phyloP scores from a whole-genome alignment of 2,329 filamentous ascomycete genomes.

The Venturia pyrina region DNA sequence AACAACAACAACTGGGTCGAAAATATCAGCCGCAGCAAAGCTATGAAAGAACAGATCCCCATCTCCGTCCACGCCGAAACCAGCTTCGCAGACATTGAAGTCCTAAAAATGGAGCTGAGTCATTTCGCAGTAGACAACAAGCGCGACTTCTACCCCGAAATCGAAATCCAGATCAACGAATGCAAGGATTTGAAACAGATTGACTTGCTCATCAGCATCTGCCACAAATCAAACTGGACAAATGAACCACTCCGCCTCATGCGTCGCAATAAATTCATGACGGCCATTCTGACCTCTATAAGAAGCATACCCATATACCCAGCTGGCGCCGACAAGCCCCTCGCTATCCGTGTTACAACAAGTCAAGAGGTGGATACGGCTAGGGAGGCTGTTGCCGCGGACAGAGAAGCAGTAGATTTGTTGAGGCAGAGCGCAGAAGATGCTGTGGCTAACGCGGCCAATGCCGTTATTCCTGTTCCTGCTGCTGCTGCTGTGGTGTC shows the following conservation, averaged over 20 bases:
- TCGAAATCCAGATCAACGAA: slow-evolving; percentile 24
- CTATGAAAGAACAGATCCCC: slow-evolving; percentile 25
- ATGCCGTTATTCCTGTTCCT: background rate
- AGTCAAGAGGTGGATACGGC: slow-evolving; percentile 4
- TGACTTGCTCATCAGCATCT: slow-evolving; percentile 23
- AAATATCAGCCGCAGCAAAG: slow-evolving; percentile 26
- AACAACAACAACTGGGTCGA: slow-evolving; percentile 29
- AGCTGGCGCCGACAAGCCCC: slow-evolving; percentile 43
- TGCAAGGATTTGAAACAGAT: slow-evolving; percentile 21
- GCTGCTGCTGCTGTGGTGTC: background rate
- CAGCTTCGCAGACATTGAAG: slow-evolving; percentile 28
- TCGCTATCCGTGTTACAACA: background rate
- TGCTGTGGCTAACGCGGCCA: background rate
- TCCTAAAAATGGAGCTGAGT: slow-evolving; percentile 26
- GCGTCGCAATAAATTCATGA: slow-evolving; percentile 12
- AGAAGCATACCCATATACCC: slow-evolving; percentile 65
- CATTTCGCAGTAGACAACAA: slow-evolving; percentile 25
- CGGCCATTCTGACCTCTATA: slow-evolving; percentile 37
- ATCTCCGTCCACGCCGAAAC: slow-evolving; percentile 22
- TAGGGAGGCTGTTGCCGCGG: slow-evolving; percentile 6
- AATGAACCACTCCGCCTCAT: slow-evolving; percentile 7
- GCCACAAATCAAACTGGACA: slow-evolving; percentile 19
- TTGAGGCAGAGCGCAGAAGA: background rate
- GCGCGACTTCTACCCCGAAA: slow-evolving; percentile 23
- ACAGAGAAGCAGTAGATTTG: background rate